phyloP scores from a whole-genome alignment of 495 filamentous ascomycete species.

The Oleoguttula mirabilis region DNA sequence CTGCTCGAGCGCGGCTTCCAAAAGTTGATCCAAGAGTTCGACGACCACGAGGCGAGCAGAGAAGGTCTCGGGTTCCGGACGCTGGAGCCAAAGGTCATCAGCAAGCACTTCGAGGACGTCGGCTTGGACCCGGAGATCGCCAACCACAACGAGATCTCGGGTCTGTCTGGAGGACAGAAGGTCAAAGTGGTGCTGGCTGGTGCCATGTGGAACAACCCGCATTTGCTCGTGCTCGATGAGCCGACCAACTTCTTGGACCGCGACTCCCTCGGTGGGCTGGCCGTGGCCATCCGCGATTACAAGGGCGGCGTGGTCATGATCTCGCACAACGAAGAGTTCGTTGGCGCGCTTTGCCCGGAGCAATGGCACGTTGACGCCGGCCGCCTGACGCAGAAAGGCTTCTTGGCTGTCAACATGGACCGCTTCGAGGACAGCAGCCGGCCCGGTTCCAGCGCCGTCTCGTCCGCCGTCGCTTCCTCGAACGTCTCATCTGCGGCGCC shows the following conservation, averaged over 20 bases:
- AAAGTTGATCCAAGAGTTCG: slow-evolving; percentile 94
- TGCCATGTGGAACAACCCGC: slow-evolving; percentile 78
- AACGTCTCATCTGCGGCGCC: slow-evolving; percentile 42
- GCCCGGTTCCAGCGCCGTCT: slow-evolving; percentile 45
- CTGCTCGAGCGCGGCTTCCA: slow-evolving; percentile 70
- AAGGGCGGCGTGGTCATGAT: slow-evolving; percentile 98
- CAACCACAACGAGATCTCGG: slow-evolving; percentile 96
- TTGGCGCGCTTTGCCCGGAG: slow-evolving; percentile 84
- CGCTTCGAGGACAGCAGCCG: slow-evolving; percentile 74
- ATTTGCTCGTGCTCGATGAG: slow-evolving; percentile 94
- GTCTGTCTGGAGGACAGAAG: slow-evolving; percentile 96
- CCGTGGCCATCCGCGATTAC: slow-evolving; percentile 93
- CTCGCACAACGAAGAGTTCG: slow-evolving; percentile 98
- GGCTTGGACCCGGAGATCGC: slow-evolving; percentile 95
- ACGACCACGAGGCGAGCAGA: slow-evolving; percentile 93
- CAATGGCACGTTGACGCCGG: slow-evolving; percentile 90
- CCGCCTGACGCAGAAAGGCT: slow-evolving; percentile 70
- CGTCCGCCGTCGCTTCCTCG: slow-evolving; percentile 36
- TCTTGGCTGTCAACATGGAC: slow-evolving; percentile 55
- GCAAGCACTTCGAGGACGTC: slow-evolving; percentile 95
- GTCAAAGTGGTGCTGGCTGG: slow-evolving; percentile 98
- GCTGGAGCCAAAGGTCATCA: slow-evolving; percentile 83
- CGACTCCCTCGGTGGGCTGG: slow-evolving; percentile 88
- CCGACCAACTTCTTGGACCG: slow-evolving; percentile 98
- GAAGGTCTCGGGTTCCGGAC: slow-evolving; percentile 93